Percentiles rank a stretch among this genome's conserved stretches.
Evolutionary conservation across 2,329 filamentous ascomycete genomes (phyloP).

Genomic region (Colletotrichum higginsianum): DNA sequence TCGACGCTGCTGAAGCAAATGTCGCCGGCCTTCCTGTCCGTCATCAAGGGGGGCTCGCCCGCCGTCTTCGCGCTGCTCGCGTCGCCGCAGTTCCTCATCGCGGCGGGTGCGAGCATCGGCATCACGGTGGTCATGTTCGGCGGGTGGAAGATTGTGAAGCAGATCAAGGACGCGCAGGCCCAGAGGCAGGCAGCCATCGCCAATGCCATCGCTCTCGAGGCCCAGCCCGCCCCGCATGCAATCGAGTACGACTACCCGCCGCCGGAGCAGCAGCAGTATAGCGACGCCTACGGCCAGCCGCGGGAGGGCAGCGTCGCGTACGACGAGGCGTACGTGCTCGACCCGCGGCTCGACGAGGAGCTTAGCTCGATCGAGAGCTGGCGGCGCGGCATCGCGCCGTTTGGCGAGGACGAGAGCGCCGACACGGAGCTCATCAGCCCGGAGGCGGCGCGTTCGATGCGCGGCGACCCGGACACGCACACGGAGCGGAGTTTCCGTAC

Average conservation of each 20-base stretch:
- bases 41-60: slow-evolving; percentile 86
- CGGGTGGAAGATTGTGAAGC: slow-evolving; percentile 97
- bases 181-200: slow-evolving; percentile 45
- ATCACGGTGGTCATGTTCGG: slow-evolving; percentile 97
- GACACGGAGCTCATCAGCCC: slow-evolving; percentile 73
- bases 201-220: slow-evolving; percentile 51
- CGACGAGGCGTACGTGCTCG: slow-evolving; percentile 70
- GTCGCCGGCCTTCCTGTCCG: slow-evolving; percentile 82
- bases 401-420: slow-evolving; percentile 62
- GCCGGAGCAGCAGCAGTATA: slow-evolving; percentile 11
- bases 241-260: slow-evolving; percentile 34
- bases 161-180: slow-evolving; percentile 69
- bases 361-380: slow-evolving; percentile 72
- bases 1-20: slow-evolving; percentile 86
- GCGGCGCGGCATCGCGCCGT: slow-evolving; percentile 69
- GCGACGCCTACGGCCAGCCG: slow-evolving; percentile 36
- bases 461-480: slow-evolving; percentile 58
- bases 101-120: slow-evolving; percentile 88
- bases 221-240: slow-evolving; percentile 31
- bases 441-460: slow-evolving; percentile 65
- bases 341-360: slow-evolving; percentile 61
- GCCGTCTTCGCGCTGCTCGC: slow-evolving; percentile 89
- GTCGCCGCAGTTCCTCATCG: slow-evolving; percentile 94
- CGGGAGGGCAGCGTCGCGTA: slow-evolving; percentile 51
- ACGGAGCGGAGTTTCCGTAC: slow-evolving; percentile 54